Evolutionary conservation across 371 early-diverging fungal species (phyloP), one percentile per base, ranked within the genome.

Genomic region (Mucor circinelloides): DNA sequence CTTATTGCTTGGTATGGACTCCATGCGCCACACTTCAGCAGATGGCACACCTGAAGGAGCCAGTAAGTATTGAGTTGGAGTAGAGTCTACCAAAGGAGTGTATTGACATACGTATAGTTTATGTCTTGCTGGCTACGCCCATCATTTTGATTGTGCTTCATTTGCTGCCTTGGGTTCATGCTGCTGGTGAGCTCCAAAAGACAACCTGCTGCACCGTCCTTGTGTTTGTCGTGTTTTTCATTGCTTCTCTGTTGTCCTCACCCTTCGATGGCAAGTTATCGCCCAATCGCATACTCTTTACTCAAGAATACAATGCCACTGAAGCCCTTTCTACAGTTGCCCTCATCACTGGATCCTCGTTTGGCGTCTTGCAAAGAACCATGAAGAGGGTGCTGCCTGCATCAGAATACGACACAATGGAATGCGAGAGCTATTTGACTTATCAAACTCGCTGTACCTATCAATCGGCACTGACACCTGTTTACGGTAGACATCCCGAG

Each of bases 11-110:
- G 58, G 66, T 13, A 78, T 86, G 62, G 80, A 82, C 36, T 82
- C 78, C 7, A 74, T 86, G 76, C 74, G 81, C 25, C 83, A 83
- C 56, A 83, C 83, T 4, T 71, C 78, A 28, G 85, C 84, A 23
- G 86, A 86, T 52, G 86, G 86, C 32, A 81, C 83, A 5, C 83
- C 86, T 23, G 78, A 84, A 38, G 70, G 76, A 68, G 67, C 80
- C 15, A 72, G 81, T 81, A 79, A 74, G 76, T 64, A 31, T 19
- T 40, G 10, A 15, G 15, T 9, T 15, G 6, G 34, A 1, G 10
- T 34, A 10, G 4, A 34, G 34, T 34, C 6, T 34, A 34, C 10
- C 4, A 34, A 10, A n/a, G n/a, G n/a, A n/a, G n/a, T n/a, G 34
- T 4, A 34, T 34, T 34, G 10, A 34, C 34, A 34, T 34, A 34